phyloP scores from a whole-genome alignment of 345 rosid genomes.

The Psidium friedrichsthalianum region DNA sequence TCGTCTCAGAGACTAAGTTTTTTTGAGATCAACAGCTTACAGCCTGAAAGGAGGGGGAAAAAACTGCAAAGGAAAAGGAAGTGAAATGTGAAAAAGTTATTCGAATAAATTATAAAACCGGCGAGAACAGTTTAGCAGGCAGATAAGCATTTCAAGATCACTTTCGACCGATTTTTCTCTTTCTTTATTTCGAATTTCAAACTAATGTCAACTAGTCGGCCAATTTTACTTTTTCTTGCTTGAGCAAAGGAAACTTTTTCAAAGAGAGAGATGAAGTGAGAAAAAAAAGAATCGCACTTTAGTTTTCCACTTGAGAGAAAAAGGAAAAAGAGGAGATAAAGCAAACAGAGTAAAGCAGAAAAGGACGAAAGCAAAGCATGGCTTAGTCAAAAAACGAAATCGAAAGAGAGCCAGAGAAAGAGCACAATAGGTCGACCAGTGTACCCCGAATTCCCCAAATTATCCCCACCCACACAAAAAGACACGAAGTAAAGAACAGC shows the following conservation, averaged over 20 bases:
- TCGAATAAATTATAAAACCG: neutral
- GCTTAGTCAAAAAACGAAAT: constrained; percentile 19
- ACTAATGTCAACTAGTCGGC: neutral
- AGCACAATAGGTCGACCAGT: neutral
- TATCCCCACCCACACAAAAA: constrained; percentile 2
- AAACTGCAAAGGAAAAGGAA: neutral
- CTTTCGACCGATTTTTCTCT: neutral
- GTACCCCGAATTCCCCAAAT: neutral
- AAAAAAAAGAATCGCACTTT: constrained; percentile 4
- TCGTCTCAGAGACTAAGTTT: neutral
- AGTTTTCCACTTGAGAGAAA: constrained; percentile 23
- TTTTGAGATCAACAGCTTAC: neutral
- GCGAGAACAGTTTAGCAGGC: neutral
- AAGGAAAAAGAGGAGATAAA: constrained; percentile 12
- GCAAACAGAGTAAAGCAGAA: constrained; percentile 29
- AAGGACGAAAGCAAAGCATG: constrained; percentile 32
- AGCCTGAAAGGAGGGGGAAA: neutral
- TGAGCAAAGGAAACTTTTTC: neutral
- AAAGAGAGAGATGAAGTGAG: neutral
- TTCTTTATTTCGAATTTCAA: neutral
- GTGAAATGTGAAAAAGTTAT: neutral
- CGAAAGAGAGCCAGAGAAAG: constrained; percentile 13
- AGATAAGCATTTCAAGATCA: neutral
- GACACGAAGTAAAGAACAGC: constrained; percentile 7
- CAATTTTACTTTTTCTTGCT: neutral